These are phyloP conservation scores for Punica granatum DNA, from an alignment of 345 rosid species.

Conservation along the genomic window DNA sequence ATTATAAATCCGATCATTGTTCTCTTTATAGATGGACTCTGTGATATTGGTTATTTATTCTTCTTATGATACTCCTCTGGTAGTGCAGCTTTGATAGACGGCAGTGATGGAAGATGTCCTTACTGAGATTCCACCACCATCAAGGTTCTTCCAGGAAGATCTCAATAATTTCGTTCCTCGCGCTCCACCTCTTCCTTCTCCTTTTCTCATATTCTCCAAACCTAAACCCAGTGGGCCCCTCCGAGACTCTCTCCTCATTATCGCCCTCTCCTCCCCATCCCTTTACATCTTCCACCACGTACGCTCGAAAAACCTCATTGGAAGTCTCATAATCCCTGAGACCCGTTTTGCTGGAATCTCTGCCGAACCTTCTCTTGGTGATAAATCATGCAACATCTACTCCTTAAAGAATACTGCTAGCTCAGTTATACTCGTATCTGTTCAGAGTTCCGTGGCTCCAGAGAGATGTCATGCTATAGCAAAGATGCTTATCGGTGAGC, in stretches of 20 bases:
- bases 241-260: slow-evolving; percentile 57
- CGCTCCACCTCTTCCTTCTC: slow-evolving; percentile 49
- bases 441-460: slow-evolving; percentile 56
- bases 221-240: slow-evolving; percentile 49
- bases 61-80: neutral
- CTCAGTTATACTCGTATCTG: slow-evolving; percentile 39
- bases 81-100: neutral
- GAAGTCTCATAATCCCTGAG: slow-evolving; percentile 77
- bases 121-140: slow-evolving; percentile 88
- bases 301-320: slow-evolving; percentile 54
- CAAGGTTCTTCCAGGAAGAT: slow-evolving; percentile 91
- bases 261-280: slow-evolving; percentile 70
- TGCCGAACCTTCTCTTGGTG: slow-evolving; percentile 49
- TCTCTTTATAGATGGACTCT: neutral
- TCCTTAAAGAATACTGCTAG: slow-evolving; percentile 31
- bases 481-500: slow-evolving; percentile 55
- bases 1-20: neutral
- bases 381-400: slow-evolving; percentile 81
- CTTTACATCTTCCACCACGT: slow-evolving; percentile 44
- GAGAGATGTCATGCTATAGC: slow-evolving; percentile 69
- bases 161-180: slow-evolving; percentile 68
- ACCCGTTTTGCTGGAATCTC: slow-evolving; percentile 57
- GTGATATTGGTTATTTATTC: neutral
- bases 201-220: slow-evolving; percentile 57
- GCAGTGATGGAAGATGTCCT: slow-evolving; percentile 74